Evolutionary conservation across 768 basidiomycete species (phyloP).

Genomic region (Favolaschia claudopus): DNA sequence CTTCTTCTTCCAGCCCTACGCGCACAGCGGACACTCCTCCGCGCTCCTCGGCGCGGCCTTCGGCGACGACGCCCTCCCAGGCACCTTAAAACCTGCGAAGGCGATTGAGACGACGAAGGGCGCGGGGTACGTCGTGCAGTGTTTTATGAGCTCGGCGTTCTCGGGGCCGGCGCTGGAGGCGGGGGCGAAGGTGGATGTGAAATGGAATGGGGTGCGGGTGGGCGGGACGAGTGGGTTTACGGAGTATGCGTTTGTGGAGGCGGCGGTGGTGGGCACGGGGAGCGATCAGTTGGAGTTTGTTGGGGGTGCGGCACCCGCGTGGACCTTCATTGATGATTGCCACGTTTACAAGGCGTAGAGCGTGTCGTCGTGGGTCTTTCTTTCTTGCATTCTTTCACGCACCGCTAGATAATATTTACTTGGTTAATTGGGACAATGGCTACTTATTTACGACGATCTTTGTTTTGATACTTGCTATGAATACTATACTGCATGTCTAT

Average conservation of each 20-base stretch:
- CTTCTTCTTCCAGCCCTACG: slow-evolving; percentile 50
- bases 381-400: background rate
- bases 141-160: slow-evolving; percentile 52
- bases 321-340: slow-evolving; percentile 58
- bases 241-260: slow-evolving; percentile 47
- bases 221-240: slow-evolving; percentile 44
- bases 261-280: slow-evolving; percentile 43
- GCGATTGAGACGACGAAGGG: slow-evolving; percentile 46
- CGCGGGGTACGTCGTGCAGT: slow-evolving; percentile 46
- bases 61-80: slow-evolving; percentile 43
- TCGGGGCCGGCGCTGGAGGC: slow-evolving; percentile 41
- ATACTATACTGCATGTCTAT: no score
- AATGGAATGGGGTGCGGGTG: slow-evolving; percentile 51
- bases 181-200: slow-evolving; percentile 45
- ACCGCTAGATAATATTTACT: background rate
- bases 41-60: slow-evolving; percentile 53
- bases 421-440: background rate
- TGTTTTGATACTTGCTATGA: no score
- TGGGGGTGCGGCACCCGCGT: slow-evolving; percentile 55
- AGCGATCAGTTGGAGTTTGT: slow-evolving; percentile 47
- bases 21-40: slow-evolving; percentile 48
- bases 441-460: no score
- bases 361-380: background rate
- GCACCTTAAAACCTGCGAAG: slow-evolving; percentile 44
- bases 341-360: slow-evolving; percentile 29